Conservation (phyloP, 768 basidiomycete species). For the Tulasnella sp. region DNA sequence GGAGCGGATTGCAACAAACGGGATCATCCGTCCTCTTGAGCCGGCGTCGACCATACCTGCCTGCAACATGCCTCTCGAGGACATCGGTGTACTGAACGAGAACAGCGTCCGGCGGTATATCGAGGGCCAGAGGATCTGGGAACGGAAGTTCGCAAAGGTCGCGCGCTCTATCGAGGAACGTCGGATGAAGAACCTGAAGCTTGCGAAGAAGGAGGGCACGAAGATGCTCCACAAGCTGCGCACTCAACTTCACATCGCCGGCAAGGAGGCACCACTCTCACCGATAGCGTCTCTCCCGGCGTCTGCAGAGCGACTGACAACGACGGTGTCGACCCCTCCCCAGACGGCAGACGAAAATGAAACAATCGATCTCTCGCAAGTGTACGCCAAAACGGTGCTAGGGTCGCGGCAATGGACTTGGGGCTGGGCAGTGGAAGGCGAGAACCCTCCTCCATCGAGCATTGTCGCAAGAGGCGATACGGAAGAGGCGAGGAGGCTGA, state of each 20-base stretch:
- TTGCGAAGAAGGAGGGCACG: constrained; percentile 49
- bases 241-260: constrained; percentile 22
- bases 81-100: constrained; percentile 68
- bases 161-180: constrained; percentile 48
- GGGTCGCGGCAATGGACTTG: constrained; percentile 50
- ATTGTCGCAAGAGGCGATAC: constrained; percentile 40
- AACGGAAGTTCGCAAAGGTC: constrained; percentile 51
- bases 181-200: constrained; percentile 51
- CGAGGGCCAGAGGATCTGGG: constrained; percentile 44
- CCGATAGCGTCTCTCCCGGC: too few species aligned
- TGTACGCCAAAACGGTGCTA: constrained; percentile 29
- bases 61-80: constrained; percentile 48
- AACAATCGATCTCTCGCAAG: constrained; percentile 4
- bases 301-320: constrained; percentile 16
- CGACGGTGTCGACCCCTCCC: constrained; percentile 23
- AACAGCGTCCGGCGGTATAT: constrained; percentile 64
- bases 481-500: constrained; percentile 58
- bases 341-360: constrained; percentile 21
- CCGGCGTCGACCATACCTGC: constrained; percentile 51
- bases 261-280: background rate
- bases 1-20: constrained; percentile 74
- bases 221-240: constrained; percentile 39
- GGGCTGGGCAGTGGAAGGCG: constrained; percentile 76
- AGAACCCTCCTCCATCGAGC: constrained; percentile 81
- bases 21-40: constrained; percentile 74